phyloP scores from a whole-genome alignment of 2,329 filamentous ascomycete genomes.

The Botrytis hyacinthi region DNA sequence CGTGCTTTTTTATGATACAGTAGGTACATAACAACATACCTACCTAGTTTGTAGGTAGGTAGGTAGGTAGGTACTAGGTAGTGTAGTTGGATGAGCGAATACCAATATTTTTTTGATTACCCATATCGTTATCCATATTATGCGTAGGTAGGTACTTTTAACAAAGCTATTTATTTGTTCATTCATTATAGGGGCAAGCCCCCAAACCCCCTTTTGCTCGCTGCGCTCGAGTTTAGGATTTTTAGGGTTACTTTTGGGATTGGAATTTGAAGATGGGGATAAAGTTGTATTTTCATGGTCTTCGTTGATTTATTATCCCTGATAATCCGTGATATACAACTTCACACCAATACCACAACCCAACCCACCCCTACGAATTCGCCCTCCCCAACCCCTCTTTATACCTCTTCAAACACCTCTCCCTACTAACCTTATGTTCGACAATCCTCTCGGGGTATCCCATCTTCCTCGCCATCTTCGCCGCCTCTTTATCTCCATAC shows the following conservation, averaged over 20 bases:
- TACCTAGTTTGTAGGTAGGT: too few relatives aligned
- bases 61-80: too few relatives aligned
- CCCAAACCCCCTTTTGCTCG: constrained; percentile 3
- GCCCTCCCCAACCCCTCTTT: constrained; percentile 60
- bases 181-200: not conserved
- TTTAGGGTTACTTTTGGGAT: not conserved
- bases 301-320: too few relatives aligned
- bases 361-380: constrained; percentile 31
- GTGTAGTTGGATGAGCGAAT: not conserved
- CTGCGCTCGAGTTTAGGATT: not conserved
- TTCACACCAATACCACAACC: not conserved
- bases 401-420: constrained; percentile 66
- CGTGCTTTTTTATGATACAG: not conserved
- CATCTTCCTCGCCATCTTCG: constrained; percentile 56
- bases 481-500: constrained; percentile 67
- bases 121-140: not conserved
- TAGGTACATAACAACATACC: too few relatives aligned
- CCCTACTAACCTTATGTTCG: constrained; percentile 66
- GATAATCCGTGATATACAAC: too few relatives aligned
- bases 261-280: not conserved
- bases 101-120: not conserved
- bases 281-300: not conserved
- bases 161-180: too few relatives aligned
- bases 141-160: not conserved
- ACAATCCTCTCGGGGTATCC: constrained; percentile 77